phyloP scores from a whole-genome alignment of 148 eudicot species.

The Rhododendron henanense region DNA sequence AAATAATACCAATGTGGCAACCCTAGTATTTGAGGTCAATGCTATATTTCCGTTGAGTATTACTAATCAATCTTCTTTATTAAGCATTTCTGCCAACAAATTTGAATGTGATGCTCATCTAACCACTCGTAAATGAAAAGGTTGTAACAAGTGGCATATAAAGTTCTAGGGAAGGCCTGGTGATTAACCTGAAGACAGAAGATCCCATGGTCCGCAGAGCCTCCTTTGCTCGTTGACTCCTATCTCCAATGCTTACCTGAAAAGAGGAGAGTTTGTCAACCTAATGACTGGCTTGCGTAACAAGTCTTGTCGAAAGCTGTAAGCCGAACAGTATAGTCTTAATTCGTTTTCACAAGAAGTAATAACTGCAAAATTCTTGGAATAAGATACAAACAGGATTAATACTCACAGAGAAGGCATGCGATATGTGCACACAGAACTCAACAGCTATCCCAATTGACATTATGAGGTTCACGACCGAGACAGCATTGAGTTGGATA shows the following conservation, averaged over 20 bases:
- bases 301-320: neutral
- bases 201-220: conserved; percentile 72
- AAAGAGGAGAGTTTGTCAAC: neutral
- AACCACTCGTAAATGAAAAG: neutral
- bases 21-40: neutral
- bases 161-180: neutral
- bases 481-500: conserved; percentile 95
- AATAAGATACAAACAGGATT: neutral
- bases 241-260: conserved; percentile 52
- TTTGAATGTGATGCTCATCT: conserved; percentile 4
- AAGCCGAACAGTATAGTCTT: neutral
- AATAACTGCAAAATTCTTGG: neutral
- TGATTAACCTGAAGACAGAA: conserved; percentile 62
- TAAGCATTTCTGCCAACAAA: neutral
- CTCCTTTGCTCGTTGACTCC: conserved; percentile 39
- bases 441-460: conserved; percentile 98
- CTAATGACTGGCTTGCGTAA: neutral
- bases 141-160: neutral
- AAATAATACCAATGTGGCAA: neutral
- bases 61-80: neutral
- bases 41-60: no score
- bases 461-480: conserved; percentile 98
- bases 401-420: conserved; percentile 85
- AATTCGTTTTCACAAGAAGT: neutral
- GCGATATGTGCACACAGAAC: conserved; percentile 97